phyloP scores from a whole-genome alignment of 768 basidiomycete species.

The Pisolithus sp. region DNA sequence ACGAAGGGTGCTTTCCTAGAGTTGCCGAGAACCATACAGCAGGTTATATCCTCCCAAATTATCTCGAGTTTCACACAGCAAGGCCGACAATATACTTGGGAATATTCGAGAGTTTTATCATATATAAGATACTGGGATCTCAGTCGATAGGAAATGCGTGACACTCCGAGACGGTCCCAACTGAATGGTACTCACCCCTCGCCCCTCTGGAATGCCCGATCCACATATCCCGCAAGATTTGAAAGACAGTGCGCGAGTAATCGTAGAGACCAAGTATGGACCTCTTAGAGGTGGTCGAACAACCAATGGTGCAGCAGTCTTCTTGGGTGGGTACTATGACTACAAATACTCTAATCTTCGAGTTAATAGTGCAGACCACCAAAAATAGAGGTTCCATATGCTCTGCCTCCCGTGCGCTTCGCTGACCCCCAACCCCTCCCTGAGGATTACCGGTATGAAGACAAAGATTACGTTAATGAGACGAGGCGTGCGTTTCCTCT shows the following conservation, averaged over 20 bases:
- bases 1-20: no score
- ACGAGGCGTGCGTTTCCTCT: constrained; percentile 39
- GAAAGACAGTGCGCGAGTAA: constrained; percentile 34
- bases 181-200: no score
- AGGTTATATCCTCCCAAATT: no score
- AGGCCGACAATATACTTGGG: no score
- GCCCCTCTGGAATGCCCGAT: constrained; percentile 1
- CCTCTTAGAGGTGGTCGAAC: constrained; percentile 53
- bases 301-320: constrained; percentile 53
- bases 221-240: constrained; percentile 57
- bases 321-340: constrained; percentile 43
- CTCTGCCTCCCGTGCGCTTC: constrained; percentile 58
- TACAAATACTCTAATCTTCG: no score
- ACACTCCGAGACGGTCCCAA: no score
- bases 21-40: no score
- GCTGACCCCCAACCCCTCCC: constrained; percentile 57
- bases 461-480: constrained; percentile 57
- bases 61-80: no score
- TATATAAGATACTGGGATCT: no score
- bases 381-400: constrained; percentile 63
- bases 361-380: no score
- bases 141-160: no score
- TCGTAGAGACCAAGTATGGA: constrained; percentile 51
- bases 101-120: no score
- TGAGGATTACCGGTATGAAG: constrained; percentile 45